Conservation (phyloP, 2,329 filamentous ascomycete genomes). For the Arthroderma sp. region DNA sequence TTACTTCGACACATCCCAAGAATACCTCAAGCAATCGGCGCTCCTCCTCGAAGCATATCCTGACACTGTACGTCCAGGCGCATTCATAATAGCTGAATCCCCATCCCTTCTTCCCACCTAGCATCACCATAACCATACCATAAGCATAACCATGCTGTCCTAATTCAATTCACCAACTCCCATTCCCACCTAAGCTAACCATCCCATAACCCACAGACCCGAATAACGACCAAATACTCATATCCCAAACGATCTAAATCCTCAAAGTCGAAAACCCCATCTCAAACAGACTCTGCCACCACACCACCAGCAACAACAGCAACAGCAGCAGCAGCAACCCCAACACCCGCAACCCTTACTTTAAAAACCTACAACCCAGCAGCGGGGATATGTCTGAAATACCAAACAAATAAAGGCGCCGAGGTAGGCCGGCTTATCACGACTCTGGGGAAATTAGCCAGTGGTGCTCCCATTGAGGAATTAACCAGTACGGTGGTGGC, state of each 20-base stretch:
- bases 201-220: constrained; percentile 45
- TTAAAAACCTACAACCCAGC: constrained; percentile 82
- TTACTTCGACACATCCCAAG: constrained; percentile 66
- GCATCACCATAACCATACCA: not conserved
- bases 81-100: not conserved
- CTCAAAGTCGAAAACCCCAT: constrained; percentile 14
- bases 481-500: constrained; percentile 13
- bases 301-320: constrained; percentile 25
- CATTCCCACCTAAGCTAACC: constrained; percentile 1
- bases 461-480: constrained; percentile 41
- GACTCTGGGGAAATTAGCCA: constrained; percentile 61
- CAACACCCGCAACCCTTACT: constrained; percentile 52
- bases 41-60: constrained; percentile 79
- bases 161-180: not conserved
- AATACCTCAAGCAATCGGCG: constrained; percentile 81
- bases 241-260: constrained; percentile 34
- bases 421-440: constrained; percentile 76
- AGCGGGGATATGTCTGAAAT: constrained; percentile 75
- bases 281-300: constrained; percentile 20
- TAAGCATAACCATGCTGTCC: not conserved
- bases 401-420: constrained; percentile 77
- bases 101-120: not conserved
- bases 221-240: constrained; percentile 86
- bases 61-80: constrained; percentile 50
- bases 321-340: constrained; percentile 18